Conservation (phyloP, 2,329 filamentous ascomycete species). For the Xylaria sp. region DNA sequence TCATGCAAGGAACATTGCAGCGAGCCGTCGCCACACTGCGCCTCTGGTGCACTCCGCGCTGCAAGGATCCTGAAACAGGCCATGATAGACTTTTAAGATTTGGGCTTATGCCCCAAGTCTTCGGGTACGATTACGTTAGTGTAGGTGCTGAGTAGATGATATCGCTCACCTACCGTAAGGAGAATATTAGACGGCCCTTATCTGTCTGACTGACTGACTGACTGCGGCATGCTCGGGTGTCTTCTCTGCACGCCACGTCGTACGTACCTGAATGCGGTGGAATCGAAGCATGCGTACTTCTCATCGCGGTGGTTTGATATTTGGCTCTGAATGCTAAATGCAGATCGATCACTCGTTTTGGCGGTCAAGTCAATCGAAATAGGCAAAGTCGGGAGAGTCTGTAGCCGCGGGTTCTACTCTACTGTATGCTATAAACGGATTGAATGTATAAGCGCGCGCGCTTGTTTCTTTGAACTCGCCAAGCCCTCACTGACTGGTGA, state of each 20-base stretch:
- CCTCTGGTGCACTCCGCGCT: constrained; percentile 17
- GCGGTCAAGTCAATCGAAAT: constrained; percentile 1
- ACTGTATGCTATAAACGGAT: constrained; percentile 2
- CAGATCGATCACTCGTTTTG: constrained; percentile 11
- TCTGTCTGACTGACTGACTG: not conserved
- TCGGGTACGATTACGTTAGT: not conserved
- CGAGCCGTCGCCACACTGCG: constrained; percentile 29
- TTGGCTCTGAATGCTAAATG: not conserved
- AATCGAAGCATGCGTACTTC: constrained; percentile 3
- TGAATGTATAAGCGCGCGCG: constrained; percentile 30
- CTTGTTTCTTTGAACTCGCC: constrained; percentile 23
- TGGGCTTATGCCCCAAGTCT: constrained; percentile 28
- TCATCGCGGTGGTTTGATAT: constrained; percentile 9
- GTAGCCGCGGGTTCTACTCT: constrained; percentile 6
- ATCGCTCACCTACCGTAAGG: not conserved
- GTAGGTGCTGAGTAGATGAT: not conserved
- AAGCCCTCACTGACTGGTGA: constrained; percentile 22
- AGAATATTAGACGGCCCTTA: not conserved
- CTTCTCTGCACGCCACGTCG: not conserved
- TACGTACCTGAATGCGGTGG: constrained; percentile 3
- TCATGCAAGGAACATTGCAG: constrained; percentile 38
- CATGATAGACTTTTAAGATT: constrained; percentile 29
- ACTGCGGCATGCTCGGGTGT: constrained; percentile 14
- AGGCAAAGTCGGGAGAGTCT: constrained; percentile 12
- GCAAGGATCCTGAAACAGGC: constrained; percentile 37